Evolutionary conservation across 1,284 basidiomycete species (phyloP), one percentile per base, ranked within the genome.

Genomic region (Cystobasidium pallidum): DNA sequence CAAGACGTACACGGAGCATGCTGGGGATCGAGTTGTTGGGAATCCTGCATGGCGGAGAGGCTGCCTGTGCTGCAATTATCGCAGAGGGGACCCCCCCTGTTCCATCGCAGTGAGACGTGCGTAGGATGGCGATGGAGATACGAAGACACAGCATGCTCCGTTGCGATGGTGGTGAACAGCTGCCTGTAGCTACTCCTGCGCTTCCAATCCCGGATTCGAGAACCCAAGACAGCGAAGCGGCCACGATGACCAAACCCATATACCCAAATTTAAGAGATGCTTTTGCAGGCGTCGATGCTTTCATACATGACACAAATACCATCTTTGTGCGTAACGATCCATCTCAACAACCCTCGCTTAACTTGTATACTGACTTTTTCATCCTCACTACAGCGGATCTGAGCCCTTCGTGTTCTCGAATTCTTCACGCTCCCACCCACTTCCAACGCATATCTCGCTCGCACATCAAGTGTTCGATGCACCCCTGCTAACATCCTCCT

Each of bases 341-440:
- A n/a, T 28, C n/a, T 43, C 19, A 26, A 43, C 47, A 13, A 21
- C 19, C 24, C 3, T 26, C 13, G 3, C 3, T 83, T 84, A 83
- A 88, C 70, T 83, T 92, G 91, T 82, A 89, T 91, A 88, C 87
- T 83, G 85, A 68, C 66, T 73, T 67, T 72, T 86, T 87, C 89
- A 3, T 80, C 88, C 86, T 88, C 92, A 92, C 94, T 95, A 92
- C 94, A 95, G 94, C 92, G 92, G 92, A 91, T 90, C 91, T 94
- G 87, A 88, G 80, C 77, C 32, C 65, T 61, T 66, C 63, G 43
- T 34, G 57, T 39, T 67, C 57, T 70, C 61, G 66, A 52, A 64
- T 72, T 66, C 63, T 68, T 61, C 58, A 28, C 21, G 58, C 57
- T 61, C 59, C 67, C 74, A 71, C 45, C 32, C 43, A 41, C 51